Evolutionary conservation across 257 asterid genomes (phyloP).

Genomic region (Solanum sparsipilum): DNA sequence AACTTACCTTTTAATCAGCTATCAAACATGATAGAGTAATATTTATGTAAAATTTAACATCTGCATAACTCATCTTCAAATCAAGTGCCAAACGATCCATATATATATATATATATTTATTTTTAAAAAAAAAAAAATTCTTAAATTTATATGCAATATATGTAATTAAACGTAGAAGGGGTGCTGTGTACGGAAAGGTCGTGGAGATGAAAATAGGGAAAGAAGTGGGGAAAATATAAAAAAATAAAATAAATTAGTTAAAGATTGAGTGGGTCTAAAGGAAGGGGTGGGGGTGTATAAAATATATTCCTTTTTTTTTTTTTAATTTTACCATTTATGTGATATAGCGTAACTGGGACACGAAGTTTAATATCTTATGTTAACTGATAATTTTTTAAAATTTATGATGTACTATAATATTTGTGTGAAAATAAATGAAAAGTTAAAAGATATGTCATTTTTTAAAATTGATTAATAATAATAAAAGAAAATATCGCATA

Average conservation of each 20-base stretch:
- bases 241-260: neutral
- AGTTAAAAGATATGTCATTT: too few species aligned
- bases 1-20: neutral
- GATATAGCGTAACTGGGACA: neutral
- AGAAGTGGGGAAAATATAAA: neutral
- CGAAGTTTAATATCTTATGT: neutral
- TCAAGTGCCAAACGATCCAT: too few species aligned
- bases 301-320: neutral
- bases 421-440: neutral
- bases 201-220: neutral
- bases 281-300: neutral
- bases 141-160: too few species aligned
- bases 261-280: neutral
- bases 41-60: too few species aligned
- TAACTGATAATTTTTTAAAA: too few species aligned
- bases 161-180: neutral
- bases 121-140: too few species aligned
- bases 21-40: neutral
- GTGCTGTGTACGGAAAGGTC: neutral
- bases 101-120: too few species aligned
- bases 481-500: neutral
- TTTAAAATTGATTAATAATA: neutral
- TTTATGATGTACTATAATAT: too few species aligned
- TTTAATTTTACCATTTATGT: neutral
- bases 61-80: too few species aligned